Evolutionary conservation across 306 rosid genomes (phyloP).

Genomic region (Spatholobus suberectus): DNA sequence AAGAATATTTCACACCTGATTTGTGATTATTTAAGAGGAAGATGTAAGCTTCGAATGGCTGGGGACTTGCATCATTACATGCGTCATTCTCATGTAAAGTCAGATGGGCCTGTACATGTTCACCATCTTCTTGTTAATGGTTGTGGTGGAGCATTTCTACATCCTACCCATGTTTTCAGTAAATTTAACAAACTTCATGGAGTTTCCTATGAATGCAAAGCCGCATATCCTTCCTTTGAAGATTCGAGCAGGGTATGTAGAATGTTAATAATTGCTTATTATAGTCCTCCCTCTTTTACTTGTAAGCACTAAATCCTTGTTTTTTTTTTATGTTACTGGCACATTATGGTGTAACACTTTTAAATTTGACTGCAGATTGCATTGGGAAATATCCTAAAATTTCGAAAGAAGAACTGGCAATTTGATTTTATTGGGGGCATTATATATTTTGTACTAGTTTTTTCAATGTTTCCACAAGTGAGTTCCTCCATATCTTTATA

Average conservation of each 20-base stretch:
- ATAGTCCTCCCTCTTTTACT: slow-evolving; percentile 1
- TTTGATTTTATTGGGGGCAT: slow-evolving; percentile 99
- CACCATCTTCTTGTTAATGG: slow-evolving; percentile 96
- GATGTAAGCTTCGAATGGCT: slow-evolving; percentile 95
- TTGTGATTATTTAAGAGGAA: slow-evolving; percentile 84
- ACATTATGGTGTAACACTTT: slow-evolving; percentile 35
- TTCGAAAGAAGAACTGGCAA: slow-evolving; percentile 99
- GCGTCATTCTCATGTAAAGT: slow-evolving; percentile 88
- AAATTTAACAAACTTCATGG: slow-evolving; percentile 70
- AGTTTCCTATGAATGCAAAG: slow-evolving; percentile 79
- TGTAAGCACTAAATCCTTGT: slow-evolving; percentile 16
- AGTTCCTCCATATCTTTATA: slow-evolving; percentile 40
- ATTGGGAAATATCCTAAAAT: slow-evolving; percentile 88
- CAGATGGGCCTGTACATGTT: slow-evolving; percentile 76
- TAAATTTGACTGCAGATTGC: slow-evolving; percentile 76
- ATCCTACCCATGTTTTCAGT: slow-evolving; percentile 95
- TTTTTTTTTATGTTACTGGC: background rate
- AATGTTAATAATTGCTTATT: slow-evolving; percentile 28
- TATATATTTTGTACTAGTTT: slow-evolving; percentile 83
- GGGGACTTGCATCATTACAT: slow-evolving; percentile 99
- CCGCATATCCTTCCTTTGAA: slow-evolving; percentile 94
- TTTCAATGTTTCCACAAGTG: slow-evolving; percentile 98
- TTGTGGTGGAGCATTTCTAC: slow-evolving; percentile 98
- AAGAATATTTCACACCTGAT: slow-evolving; percentile 86
- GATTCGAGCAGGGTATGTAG: slow-evolving; percentile 89